Percentiles rank a stretch among this genome's conserved stretches.
These are phyloP conservation scores for Wickerhamiella lipophila DNA, from an alignment of 805 yeast species.

Conservation along the genomic window DNA sequence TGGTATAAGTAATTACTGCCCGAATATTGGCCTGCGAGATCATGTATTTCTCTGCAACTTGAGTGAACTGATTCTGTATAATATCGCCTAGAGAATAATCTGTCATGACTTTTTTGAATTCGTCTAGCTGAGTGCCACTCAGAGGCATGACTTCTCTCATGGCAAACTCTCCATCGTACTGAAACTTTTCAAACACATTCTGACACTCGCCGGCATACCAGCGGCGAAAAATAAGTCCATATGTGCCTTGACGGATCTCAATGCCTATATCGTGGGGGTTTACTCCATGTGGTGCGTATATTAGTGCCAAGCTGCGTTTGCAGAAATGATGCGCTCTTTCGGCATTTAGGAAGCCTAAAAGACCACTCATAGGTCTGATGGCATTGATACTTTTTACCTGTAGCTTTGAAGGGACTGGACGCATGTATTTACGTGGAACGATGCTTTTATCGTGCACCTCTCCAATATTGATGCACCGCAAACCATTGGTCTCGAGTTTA, in stretches of 20 bases:
- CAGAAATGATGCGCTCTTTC: not conserved
- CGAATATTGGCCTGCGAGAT: not conserved
- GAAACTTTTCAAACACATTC: not conserved
- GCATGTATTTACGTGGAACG: not conserved
- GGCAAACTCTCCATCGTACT: not conserved
- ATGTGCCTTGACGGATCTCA: conserved; percentile 6
- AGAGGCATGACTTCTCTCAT: not conserved
- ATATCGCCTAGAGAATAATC: not conserved
- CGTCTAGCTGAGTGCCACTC: not conserved
- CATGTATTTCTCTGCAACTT: not conserved
- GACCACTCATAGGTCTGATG: not conserved
- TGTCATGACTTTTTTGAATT: not conserved
- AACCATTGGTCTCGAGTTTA: not conserved
- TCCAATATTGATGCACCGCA: conserved; percentile 7
- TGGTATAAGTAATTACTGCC: not conserved
- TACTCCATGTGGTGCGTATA: not conserved
- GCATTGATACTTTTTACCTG: not conserved
- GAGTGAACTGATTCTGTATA: not conserved
- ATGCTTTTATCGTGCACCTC: not conserved
- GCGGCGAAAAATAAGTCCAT: conserved; percentile 1
- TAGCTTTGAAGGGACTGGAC: not conserved
- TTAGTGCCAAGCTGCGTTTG: not conserved
- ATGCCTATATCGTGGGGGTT: conserved; percentile 2
- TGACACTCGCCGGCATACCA: not conserved
- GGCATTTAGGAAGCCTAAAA: conserved; percentile 3